Evolutionary conservation across 768 basidiomycete genomes (phyloP), one percentile per base, ranked within the genome.

Genomic region (Cystoderma amianthinum): DNA sequence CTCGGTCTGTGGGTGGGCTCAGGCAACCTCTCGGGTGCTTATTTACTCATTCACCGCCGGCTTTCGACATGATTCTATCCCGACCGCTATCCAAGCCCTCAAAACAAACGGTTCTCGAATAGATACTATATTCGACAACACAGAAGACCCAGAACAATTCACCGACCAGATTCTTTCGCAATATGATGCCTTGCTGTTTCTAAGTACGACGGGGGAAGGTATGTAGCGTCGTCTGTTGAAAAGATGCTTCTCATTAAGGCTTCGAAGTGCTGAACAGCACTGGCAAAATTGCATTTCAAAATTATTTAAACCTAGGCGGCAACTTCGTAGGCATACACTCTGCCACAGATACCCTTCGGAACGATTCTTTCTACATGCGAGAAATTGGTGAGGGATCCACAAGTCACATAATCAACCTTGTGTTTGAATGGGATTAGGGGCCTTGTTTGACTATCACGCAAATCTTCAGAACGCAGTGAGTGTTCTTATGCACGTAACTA

Each of bases 11-110:
- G 17, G 39, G 20, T 41, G 41, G 10, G 48, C 43, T n/a, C 53
- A 50, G n/a, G 35, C 32, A 11, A 30, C 50, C 4, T 62, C 69
- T 5, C 61, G 62, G n/a, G 51, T 86, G 6, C 64, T 85, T 23
- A 72, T 80, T 13, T 85, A 79, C 48, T 76, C 81, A 16, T 73
- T 73, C 2, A 86, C 82, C 1, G 54, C 59, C 4, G 74, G 69
- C 3, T 89, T 72, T 56, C 65, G 83, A 44, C 86, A 89, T 51
- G 85, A 85, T 45, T 82, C 80, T 2, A 88, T 88, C 42, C 85
- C 85, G 0, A 74, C 77, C 1, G 83, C 85, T 3, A 74, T 84
- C 19, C 58, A 72, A 32, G 73, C 72, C 0, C 58, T 88, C 30
- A 69, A 70, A 42, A 55, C 63, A 1, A 66, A 63, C 17, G 69